Evolutionary conservation across 768 basidiomycete genomes (phyloP), one percentile per base, ranked within the genome.

Genomic region (Suillus ampliporus): DNA sequence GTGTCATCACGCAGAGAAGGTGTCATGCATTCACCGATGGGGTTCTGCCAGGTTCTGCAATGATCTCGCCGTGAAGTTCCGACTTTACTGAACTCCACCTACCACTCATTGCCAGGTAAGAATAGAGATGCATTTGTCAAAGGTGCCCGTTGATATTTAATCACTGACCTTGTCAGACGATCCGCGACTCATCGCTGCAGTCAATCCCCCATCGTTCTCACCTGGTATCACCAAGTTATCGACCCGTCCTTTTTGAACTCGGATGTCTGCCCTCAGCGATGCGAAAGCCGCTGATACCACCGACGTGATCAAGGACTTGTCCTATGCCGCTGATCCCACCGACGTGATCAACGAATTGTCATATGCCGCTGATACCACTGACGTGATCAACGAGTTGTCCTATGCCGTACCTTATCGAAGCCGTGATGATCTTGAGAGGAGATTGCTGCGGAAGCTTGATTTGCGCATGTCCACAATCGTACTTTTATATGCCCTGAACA

Each of bases 401-500:
- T n/a, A n/a, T n/a, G 46, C 3, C 23, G 6, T 23, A 47, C 46
- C 46, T 3, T 23, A 8, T 14, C 46, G 21, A 15, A 1, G 6
- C 46, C 23, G 23, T n/a, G 7, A 23, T 26, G 46, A 47, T 15
- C 46, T 47, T 15, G 63, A 64, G 44, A 61, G 47, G 31, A 61
- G 10, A 47, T 44, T 64, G 28, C 15, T 44, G 10, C 21, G 60
- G 37, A 64, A 64, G 44, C 60, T 64, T 17, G 63, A 64, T 46
- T 28, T 64, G 19, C 51, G 60, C 5, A 52, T 64, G 58, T 28
- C 40, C 5, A 43, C 61, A 23, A 11, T 64, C 23, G 50, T 64
- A 19, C 26, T 64, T 53, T 56, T 64, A 3, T 61, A 64, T 46
- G 56, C 60, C 13, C 52, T 64, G 17, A 64, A 64, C 53, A 62